Percentiles rank a stretch among this genome's conserved stretches.
These are phyloP conservation scores for Isatis tinctoria DNA, from an alignment of 345 rosid genomes.

Conservation along the genomic window DNA sequence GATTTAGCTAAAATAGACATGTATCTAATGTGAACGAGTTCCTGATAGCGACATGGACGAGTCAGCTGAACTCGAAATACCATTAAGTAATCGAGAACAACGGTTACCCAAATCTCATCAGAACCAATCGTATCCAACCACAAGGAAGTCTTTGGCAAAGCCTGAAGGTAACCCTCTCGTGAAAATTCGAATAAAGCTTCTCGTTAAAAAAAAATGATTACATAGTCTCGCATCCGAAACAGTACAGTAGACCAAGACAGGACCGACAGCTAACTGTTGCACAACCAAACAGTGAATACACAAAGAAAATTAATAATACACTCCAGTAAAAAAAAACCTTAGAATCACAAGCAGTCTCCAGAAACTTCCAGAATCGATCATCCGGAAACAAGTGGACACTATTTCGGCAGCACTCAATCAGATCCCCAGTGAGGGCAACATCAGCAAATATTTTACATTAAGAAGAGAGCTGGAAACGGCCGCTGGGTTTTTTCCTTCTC, in stretches of 20 bases:
- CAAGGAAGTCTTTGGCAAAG: neutral
- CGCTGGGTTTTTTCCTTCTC: slow-evolving; percentile 83
- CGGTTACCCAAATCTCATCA: neutral
- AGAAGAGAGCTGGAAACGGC: slow-evolving; percentile 79
- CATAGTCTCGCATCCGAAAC: slow-evolving; percentile 4
- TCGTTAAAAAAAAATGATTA: slow-evolving; percentile 18
- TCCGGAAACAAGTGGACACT: slow-evolving; percentile 4
- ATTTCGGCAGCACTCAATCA: slow-evolving; percentile 4
- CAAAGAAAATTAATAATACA: slow-evolving; percentile 1
- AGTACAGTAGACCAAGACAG: slow-evolving; percentile 8
- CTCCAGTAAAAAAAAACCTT: neutral
- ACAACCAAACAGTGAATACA: slow-evolving; percentile 21
- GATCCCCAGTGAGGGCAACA: neutral
- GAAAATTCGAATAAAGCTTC: slow-evolving; percentile 6
- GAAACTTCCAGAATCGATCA: neutral
- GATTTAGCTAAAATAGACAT: neutral
- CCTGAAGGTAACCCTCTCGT: neutral
- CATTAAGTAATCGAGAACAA: neutral
- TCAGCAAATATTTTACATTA: slow-evolving; percentile 22
- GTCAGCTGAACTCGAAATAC: neutral
- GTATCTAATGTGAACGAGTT: neutral
- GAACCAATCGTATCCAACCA: neutral
- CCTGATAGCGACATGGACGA: neutral
- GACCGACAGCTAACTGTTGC: slow-evolving; percentile 6
- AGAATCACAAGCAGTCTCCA: slow-evolving; percentile 13